phyloP scores from a whole-genome alignment of 768 basidiomycete species.

The Sarcodon sp. region DNA sequence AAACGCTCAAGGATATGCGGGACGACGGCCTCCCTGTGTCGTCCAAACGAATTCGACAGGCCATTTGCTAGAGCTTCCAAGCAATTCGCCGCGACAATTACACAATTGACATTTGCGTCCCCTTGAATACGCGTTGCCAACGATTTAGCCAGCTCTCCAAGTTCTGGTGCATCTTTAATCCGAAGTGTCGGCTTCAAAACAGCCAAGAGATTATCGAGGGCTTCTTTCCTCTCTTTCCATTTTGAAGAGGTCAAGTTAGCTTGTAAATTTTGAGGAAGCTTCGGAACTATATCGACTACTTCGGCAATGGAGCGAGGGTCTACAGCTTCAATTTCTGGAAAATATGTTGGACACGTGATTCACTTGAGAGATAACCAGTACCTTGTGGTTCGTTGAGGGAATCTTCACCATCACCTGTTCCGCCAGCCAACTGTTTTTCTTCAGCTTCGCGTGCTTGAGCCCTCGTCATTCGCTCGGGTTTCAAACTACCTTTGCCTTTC shows the following conservation, averaged over 20 bases:
- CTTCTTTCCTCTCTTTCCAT: slow-evolving; percentile 97
- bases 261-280: slow-evolving; percentile 66
- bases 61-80: slow-evolving; percentile 81
- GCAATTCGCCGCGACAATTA: slow-evolving; percentile 76
- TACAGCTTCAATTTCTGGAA: slow-evolving; percentile 35
- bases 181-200: slow-evolving; percentile 58
- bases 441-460: slow-evolving; percentile 64
- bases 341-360: slow-evolving; percentile 3
- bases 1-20: slow-evolving; percentile 74
- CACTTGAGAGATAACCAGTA: slow-evolving; percentile 13
- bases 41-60: slow-evolving; percentile 60
- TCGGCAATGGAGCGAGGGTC: slow-evolving; percentile 78
- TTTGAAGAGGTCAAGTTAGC: slow-evolving; percentile 76
- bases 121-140: slow-evolving; percentile 71
- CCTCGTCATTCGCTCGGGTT: slow-evolving; percentile 70
- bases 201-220: slow-evolving; percentile 68
- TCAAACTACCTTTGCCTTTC: slow-evolving; percentile 71
- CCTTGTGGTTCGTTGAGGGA: slow-evolving; percentile 26
- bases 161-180: slow-evolving; percentile 69
- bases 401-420: slow-evolving; percentile 23
- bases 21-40: slow-evolving; percentile 60
- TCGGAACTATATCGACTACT: slow-evolving; percentile 63
- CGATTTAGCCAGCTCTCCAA: slow-evolving; percentile 64
- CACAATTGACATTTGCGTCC: slow-evolving; percentile 94
- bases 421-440: slow-evolving; percentile 21